These are phyloP conservation scores for Lobosporangium transversale DNA, from an alignment of 192 early-diverging fungal genomes.

Conservation along the genomic window DNA sequence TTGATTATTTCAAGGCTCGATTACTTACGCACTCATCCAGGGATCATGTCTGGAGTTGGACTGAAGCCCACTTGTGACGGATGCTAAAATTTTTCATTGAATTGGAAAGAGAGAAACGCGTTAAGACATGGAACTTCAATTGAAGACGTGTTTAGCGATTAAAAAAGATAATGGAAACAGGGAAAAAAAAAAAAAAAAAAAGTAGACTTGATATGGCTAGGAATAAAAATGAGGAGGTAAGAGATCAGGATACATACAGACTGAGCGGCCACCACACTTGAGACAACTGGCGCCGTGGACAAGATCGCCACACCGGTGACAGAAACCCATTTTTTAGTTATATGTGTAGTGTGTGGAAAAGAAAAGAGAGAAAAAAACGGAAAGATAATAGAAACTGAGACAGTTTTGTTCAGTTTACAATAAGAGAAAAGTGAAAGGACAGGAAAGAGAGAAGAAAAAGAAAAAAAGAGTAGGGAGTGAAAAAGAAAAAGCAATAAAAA, in stretches of 20 bases:
- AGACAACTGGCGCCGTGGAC: slow-evolving; percentile 55
- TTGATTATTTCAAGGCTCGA: too few relatives aligned
- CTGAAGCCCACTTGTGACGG: slow-evolving; percentile 47
- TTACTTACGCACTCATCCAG: slow-evolving; percentile 52
- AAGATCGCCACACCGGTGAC: slow-evolving; percentile 64
- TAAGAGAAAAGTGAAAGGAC: too few relatives aligned
- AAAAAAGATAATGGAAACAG: too few relatives aligned
- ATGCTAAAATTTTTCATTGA: slow-evolving; percentile 24
- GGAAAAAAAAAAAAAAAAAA: background rate
- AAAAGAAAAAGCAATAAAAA: background rate
- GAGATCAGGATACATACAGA: slow-evolving; percentile 43
- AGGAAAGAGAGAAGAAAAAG: background rate
- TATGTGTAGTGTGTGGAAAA: background rate
- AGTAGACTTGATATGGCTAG: too few relatives aligned
- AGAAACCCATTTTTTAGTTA: slow-evolving; percentile 57
- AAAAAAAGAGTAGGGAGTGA: background rate
- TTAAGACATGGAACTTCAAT: too few relatives aligned
- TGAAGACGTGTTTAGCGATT: too few relatives aligned
- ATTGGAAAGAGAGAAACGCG: too few relatives aligned
- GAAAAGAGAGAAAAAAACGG: background rate
- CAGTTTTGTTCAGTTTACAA: background rate
- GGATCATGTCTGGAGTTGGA: slow-evolving; percentile 49
- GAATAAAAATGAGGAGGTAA: too few relatives aligned
- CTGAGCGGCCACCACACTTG: slow-evolving; percentile 60
- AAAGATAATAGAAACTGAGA: too few relatives aligned